Percentiles rank a stretch among this genome's conserved stretches.
Evolutionary conservation across 2,329 filamentous ascomycete species (phyloP).

Genomic region (Pleochaeta shiraiana): DNA sequence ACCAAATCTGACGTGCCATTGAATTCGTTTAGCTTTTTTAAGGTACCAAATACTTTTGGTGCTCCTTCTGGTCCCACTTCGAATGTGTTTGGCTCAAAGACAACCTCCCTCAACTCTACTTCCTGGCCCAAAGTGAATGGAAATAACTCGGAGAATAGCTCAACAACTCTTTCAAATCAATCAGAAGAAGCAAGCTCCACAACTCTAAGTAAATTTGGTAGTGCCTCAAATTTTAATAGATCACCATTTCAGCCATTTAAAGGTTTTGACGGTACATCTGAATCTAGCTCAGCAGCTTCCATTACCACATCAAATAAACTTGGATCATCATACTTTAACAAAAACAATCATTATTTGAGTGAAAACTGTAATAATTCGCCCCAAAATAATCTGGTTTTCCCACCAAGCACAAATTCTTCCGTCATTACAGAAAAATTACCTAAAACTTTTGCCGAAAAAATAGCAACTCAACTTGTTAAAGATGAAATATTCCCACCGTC

Average conservation of each 20-base stretch:
- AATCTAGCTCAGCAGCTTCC: neutral
- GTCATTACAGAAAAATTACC: neutral
- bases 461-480: constrained; percentile 30
- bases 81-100: neutral
- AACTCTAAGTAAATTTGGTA: neutral
- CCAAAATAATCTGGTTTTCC: too few relatives aligned
- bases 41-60: neutral
- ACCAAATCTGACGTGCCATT: neutral
- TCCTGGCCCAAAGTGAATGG: neutral
- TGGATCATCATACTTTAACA: too few relatives aligned
- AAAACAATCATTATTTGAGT: too few relatives aligned
- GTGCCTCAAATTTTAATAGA: neutral
- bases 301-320: too few relatives aligned
- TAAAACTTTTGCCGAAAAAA: constrained; percentile 23
- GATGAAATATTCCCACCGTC: constrained; percentile 21
- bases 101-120: neutral
- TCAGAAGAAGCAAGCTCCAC: neutral
- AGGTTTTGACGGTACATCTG: neutral
- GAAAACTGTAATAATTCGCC: too few relatives aligned
- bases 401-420: neutral
- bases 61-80: neutral
- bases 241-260: too few relatives aligned
- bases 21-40: neutral
- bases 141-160: neutral
- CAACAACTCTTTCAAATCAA: neutral